These are phyloP conservation scores for Chernovozyma sophiae-reginae DNA, from an alignment of 1,139 yeast species.

Conservation along the genomic window DNA sequence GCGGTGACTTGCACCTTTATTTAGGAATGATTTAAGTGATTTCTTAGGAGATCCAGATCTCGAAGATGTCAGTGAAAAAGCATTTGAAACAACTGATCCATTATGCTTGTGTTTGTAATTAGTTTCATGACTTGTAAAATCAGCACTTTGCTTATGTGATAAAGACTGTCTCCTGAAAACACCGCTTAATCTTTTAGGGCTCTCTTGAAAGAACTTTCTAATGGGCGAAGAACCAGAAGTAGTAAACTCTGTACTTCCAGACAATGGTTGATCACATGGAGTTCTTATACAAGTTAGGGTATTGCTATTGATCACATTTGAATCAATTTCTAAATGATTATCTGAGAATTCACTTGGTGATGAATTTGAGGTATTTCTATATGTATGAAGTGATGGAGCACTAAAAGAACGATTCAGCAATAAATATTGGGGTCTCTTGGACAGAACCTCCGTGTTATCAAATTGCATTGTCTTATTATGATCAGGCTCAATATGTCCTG, in stretches of 20 bases:
- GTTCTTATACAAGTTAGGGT: not conserved
- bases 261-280: not conserved
- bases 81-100: conserved; percentile 27
- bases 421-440: conserved; percentile 11
- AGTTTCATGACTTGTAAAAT: conserved; percentile 8
- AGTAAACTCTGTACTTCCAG: not conserved
- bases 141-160: conserved; percentile 14
- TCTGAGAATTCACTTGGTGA: conserved; percentile 2
- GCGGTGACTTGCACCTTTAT: conserved; percentile 10
- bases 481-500: conserved; percentile 3
- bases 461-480: too few relatives aligned
- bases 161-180: conserved; percentile 22
- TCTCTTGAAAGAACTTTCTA: conserved; percentile 29
- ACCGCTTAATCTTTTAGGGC: conserved; percentile 29
- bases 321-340: not conserved
- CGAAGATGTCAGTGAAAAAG: conserved; percentile 26
- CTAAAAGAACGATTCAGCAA: conserved; percentile 30
- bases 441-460: not conserved
- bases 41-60: conserved; percentile 29
- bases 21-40: conserved; percentile 22
- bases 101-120: conserved; percentile 21
- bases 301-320: not conserved
- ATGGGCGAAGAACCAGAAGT: conserved; percentile 24
- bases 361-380: conserved; percentile 14
- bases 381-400: conserved; percentile 43